Evolutionary conservation across 768 basidiomycete genomes (phyloP), one percentile per base, ranked within the genome.

Genomic region (Hygrophorus russula): DNA sequence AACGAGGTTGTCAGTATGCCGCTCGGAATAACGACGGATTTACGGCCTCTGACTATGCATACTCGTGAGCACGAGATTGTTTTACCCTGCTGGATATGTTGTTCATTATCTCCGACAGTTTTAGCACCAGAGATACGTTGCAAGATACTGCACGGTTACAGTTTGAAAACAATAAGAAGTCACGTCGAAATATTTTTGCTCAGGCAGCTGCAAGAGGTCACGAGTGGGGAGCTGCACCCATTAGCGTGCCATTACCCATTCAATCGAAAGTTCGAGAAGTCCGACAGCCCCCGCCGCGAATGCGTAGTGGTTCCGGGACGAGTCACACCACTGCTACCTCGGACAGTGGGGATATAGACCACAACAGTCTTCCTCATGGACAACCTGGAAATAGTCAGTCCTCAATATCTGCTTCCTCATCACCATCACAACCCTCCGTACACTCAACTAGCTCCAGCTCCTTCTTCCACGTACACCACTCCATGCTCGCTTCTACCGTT

Each of bases 21-120:
- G 81, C 80, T 15, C 76, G 82, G 49, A 97, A 97, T 58, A 90
- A 91, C 47, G 79, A 88, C 48, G 91, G 91, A 0, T 96, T 91
- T 58, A 88, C 86, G 8, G 82, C 93, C 8, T 80, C 82, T 0
- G 93, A 97, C 63, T 96, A 93, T 59, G 89, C 92, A 12, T 96
- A 88, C 59, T 87, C 85, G 76, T 86, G 56, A 47, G 82, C 70
- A 20, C 29, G 36, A n/a, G n/a, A 43, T 33, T 44, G 11, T 31
- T 24, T 36, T 12, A 14, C 46, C 17, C 39, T 14, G 28, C 27
- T 7, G 33, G 9, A 31, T 15, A 31, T 15, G 30, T 32, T 35
- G 42, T 27, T 28, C 30, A 42, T 46, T 35, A 49, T 39, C 17
- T 17, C 41, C 44, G 14, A 41, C 34, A 90, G 87, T 36, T 78